Conservation (phyloP, 2,329 filamentous ascomycete species). For the Verticillium dahliae region DNA sequence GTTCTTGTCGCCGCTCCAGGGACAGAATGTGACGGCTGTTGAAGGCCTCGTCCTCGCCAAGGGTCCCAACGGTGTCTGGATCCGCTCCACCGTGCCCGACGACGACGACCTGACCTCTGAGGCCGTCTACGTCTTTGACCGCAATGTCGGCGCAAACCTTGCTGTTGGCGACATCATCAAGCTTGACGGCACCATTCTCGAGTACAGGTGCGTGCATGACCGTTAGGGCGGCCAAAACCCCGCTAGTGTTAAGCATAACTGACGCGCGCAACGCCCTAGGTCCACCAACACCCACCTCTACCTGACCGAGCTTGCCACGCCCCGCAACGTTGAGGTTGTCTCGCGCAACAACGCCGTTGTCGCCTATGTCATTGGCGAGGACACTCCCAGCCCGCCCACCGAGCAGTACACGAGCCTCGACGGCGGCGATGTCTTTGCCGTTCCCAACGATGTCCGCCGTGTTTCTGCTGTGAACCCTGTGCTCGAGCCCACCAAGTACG, state of each 20-base stretch:
- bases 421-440: slow-evolving; percentile 55
- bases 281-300: slow-evolving; percentile 51
- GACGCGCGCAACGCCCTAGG: slow-evolving; percentile 24
- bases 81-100: slow-evolving; percentile 54
- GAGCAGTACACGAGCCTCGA: slow-evolving; percentile 57
- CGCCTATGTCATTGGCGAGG: slow-evolving; percentile 54
- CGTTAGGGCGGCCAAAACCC: neutral
- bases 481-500: slow-evolving; percentile 54
- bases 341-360: slow-evolving; percentile 47
- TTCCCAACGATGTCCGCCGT: slow-evolving; percentile 55
- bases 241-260: neutral
- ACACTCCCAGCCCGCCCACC: slow-evolving; percentile 51
- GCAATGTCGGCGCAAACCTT: slow-evolving; percentile 40
- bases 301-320: slow-evolving; percentile 55
- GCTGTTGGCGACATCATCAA: slow-evolving; percentile 57
- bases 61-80: slow-evolving; percentile 54
- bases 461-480: slow-evolving; percentile 54
- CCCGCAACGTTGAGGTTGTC: slow-evolving; percentile 44
- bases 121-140: slow-evolving; percentile 58
- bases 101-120: slow-evolving; percentile 52
- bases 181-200: slow-evolving; percentile 52
- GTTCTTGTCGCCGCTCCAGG: slow-evolving; percentile 55
- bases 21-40: slow-evolving; percentile 50
- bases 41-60: slow-evolving; percentile 60
- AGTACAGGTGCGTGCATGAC: slow-evolving; percentile 37